These are phyloP conservation scores for Backusella sp. DNA, from an alignment of 192 early-diverging fungal genomes.

Conservation along the genomic window DNA sequence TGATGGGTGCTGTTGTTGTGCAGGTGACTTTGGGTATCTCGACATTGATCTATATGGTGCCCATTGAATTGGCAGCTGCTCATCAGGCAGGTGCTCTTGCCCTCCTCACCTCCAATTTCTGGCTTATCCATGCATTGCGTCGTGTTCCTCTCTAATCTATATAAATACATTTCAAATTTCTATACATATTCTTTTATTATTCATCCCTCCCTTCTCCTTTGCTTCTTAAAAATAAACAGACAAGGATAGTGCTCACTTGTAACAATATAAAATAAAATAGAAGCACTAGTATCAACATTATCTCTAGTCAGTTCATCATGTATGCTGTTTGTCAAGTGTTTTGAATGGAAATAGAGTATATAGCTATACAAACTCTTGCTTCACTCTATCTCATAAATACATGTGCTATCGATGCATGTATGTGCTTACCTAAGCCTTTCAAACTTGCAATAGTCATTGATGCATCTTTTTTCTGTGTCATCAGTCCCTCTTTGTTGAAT, in stretches of 20 bases:
- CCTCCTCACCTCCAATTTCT: constrained; percentile 77
- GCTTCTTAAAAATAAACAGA: neutral
- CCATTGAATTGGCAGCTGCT: constrained; percentile 86
- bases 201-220: no score
- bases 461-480: neutral
- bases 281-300: neutral
- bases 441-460: no score
- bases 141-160: constrained; percentile 39
- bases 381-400: no score
- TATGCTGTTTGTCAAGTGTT: neutral
- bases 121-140: constrained; percentile 71
- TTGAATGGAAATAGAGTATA: neutral
- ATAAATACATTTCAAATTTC: neutral
- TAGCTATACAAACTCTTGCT: no score
- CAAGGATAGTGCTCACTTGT: neutral
- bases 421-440: no score
- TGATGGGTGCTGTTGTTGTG: constrained; percentile 71
- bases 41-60: constrained; percentile 93
- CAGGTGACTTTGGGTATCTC: constrained; percentile 91
- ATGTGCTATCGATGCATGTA: neutral
- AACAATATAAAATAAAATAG: neutral
- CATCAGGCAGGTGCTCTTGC: constrained; percentile 94
- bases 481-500: neutral
- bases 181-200: neutral
- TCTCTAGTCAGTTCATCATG: neutral